Evolutionary conservation across 2,329 filamentous ascomycete genomes (phyloP), one percentile per base, ranked within the genome.

Genomic region (Fusarium chuoi): DNA sequence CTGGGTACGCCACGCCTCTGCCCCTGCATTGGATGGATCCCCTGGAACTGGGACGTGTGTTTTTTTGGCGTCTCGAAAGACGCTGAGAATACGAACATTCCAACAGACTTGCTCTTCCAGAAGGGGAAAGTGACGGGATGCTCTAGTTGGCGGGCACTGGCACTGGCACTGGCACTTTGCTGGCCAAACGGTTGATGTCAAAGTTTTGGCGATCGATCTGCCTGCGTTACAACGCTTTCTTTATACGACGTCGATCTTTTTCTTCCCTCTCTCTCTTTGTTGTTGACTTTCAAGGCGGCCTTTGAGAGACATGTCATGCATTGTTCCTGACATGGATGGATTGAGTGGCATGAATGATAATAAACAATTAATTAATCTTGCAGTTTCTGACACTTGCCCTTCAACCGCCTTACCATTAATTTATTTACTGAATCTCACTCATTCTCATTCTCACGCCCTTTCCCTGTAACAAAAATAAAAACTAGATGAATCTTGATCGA

Each of bases 121-220:
- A 74, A 66, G 38, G 10, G 72, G 72, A 70, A 74, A 75, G 66
- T 75, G 61, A 67, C 67, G 57, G 42, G 68, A 57, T 60, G 60
- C 28, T 57, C 46, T 45, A 33, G 33, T 7, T 28, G 28, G 28
- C 28, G 28, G n/a, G n/a, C n/a, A n/a, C 14, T 55, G 22, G 18
- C 28, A 28, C 22, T 24, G 22, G 46, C 28, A n/a, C 46, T 30
- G 46, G 48, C 61, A 28, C 63, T 72, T 61, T 48, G 55, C 24
- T 58, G 10, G 59, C 41, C n/a, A 49, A 71, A 33, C 33, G 24
- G 55, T 30, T 28, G 55, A 30, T 48, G 49, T 62, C 46, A 55
- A 61, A 45, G 46, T 45, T 49, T 60, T 51, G 65, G 30, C 67
- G 67, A 74, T 74, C 71, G 42, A 74, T 73, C 57, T 58, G 13